Conservation (phyloP, 805 yeast species). For the Ogataea ganodermae region DNA sequence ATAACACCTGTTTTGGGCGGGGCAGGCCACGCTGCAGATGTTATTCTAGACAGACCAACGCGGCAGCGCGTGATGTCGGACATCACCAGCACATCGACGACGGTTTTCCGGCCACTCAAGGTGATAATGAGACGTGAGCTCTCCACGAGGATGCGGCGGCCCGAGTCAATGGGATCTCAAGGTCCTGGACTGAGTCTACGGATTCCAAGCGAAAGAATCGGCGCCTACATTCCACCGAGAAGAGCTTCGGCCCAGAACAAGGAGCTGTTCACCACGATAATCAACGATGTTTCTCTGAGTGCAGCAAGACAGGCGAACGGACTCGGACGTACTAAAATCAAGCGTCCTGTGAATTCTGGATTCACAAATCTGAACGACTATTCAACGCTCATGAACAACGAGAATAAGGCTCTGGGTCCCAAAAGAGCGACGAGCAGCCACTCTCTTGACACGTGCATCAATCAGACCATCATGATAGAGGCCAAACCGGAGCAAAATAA, state of each 20-base stretch:
- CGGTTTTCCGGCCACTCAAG: conserved; percentile 15
- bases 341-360: conserved; percentile 17
- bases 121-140: conserved; percentile 14
- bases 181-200: background rate
- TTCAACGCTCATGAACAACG: conserved; percentile 19
- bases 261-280: conserved; percentile 33
- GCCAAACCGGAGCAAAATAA: conserved; percentile 18
- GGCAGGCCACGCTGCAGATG: background rate
- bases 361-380: conserved; percentile 23
- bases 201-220: background rate
- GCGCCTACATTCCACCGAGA: background rate
- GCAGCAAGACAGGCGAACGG: conserved; percentile 44
- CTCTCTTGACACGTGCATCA: conserved; percentile 17
- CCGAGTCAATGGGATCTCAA: conserved; percentile 6
- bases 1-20: conserved; percentile 12
- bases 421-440: conserved; percentile 8
- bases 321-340: conserved; percentile 8
- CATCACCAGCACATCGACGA: conserved; percentile 17
- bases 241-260: conserved; percentile 3
- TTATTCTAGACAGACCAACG: background rate
- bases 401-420: conserved; percentile 15
- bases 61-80: conserved; percentile 19
- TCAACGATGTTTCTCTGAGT: conserved; percentile 40
- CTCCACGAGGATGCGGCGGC: conserved; percentile 9
- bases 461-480: conserved; percentile 22